phyloP scores from a whole-genome alignment of 805 yeast genomes.

The Suhomyces pyralidae region DNA sequence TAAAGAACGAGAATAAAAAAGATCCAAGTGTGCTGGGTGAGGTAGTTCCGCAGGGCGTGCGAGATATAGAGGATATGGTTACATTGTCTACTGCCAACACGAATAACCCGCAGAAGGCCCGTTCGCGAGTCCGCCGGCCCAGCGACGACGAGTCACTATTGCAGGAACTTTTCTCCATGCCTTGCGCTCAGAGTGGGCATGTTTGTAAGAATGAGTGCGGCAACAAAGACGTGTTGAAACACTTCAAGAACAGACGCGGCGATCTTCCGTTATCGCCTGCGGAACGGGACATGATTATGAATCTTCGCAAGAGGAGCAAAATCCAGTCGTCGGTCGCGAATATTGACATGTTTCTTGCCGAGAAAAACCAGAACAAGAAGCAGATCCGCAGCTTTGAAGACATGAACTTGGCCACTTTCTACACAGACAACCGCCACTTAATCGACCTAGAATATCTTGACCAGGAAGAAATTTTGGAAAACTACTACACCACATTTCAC shows the following conservation, averaged over 20 bases:
- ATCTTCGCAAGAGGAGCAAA: constrained; percentile 5
- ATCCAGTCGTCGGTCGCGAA: constrained; percentile 5
- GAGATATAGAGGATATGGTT: constrained; percentile 15
- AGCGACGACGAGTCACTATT: background rate
- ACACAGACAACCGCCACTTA: constrained; percentile 13
- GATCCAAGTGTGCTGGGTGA: background rate
- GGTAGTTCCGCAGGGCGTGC: background rate
- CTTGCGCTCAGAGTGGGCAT: constrained; percentile 2
- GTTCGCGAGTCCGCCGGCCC: background rate
- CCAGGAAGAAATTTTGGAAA: constrained; percentile 8
- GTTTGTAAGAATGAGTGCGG: constrained; percentile 3
- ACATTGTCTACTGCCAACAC: background rate
- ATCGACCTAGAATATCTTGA: constrained; percentile 16
- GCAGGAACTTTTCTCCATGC: constrained; percentile 3
- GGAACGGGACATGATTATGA: constrained; percentile 1
- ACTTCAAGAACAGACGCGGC: background rate
- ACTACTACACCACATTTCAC: constrained; percentile 40
- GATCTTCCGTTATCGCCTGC: background rate
- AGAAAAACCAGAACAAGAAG: background rate
- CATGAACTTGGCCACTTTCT: background rate
- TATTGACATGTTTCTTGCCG: constrained; percentile 3
- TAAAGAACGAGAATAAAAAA: constrained; percentile 15
- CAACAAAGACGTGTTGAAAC: constrained; percentile 1
- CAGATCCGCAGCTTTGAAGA: constrained; percentile 3
- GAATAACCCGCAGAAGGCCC: constrained; percentile 3